These are phyloP conservation scores for Chondrus crispus DNA, from an alignment of 23 red algal genomes.

Conservation along the genomic window DNA sequence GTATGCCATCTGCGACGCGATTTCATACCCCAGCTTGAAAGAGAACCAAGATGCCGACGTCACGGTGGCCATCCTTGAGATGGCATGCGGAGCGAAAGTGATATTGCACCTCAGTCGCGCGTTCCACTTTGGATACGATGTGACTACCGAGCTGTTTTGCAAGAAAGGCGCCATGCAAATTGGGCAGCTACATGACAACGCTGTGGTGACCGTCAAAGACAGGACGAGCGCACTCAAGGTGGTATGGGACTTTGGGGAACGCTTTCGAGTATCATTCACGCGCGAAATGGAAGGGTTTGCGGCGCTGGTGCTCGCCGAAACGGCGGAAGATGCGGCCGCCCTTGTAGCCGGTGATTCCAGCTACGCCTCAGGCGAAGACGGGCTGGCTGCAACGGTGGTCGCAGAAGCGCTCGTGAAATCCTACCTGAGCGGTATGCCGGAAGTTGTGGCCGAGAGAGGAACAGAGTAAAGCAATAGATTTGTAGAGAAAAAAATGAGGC, in stretches of 20 bases:
- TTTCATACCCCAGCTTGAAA: conserved; percentile 76
- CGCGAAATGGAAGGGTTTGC: conserved; percentile 83
- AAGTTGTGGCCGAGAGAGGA: background rate
- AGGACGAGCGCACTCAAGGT: conserved; percentile 25
- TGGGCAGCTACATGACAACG: conserved; percentile 67
- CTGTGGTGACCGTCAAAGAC: conserved; percentile 32
- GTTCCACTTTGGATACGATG: conserved; percentile 90
- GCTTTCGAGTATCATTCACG: conserved; percentile 74
- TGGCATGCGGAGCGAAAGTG: conserved; percentile 77
- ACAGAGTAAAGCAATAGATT: too few species aligned
- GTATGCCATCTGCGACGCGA: conserved; percentile 53
- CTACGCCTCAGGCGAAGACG: conserved; percentile 59
- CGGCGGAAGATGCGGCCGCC: conserved; percentile 1
- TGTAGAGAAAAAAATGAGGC: too few species aligned
- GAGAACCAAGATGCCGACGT: conserved; percentile 76
- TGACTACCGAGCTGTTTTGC: conserved; percentile 78
- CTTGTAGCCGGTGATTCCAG: background rate
- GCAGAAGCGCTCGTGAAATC: conserved; percentile 78
- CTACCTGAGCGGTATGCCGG: conserved; percentile 2
- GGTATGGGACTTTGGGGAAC: conserved; percentile 58
- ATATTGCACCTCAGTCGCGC: conserved; percentile 80
- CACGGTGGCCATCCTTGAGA: conserved; percentile 69
- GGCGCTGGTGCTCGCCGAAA: conserved; percentile 31
- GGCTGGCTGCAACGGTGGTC: conserved; percentile 67
- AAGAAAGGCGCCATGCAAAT: conserved; percentile 62